These are phyloP conservation scores for Mrakiaceae sp. DNA, from an alignment of 1,284 basidiomycete genomes.

Conservation along the genomic window DNA sequence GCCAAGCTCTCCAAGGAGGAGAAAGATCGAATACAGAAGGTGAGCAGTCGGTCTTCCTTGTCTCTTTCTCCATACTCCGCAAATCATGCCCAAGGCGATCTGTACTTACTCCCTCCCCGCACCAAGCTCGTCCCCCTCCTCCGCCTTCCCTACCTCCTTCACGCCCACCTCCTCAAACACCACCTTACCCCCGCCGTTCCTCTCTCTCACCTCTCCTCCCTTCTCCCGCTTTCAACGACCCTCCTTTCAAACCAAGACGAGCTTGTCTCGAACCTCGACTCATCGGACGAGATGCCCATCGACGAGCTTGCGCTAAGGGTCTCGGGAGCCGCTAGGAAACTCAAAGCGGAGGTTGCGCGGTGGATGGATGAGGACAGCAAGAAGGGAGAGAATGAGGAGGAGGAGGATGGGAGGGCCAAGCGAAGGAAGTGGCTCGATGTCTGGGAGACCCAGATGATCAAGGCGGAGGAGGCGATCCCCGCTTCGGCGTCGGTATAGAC, in stretches of 20 bases:
- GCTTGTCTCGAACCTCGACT: constrained; percentile 8
- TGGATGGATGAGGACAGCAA: not conserved
- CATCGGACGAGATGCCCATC: not conserved
- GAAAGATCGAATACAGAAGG: constrained; percentile 1
- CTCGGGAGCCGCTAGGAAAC: not conserved
- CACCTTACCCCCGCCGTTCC: constrained; percentile 3
- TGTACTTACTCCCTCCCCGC: not conserved
- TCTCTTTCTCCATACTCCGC: not conserved
- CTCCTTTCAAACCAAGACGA: constrained; percentile 5
- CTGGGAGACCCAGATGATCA: not conserved
- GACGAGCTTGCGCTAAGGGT: not conserved
- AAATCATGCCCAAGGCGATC: not conserved
- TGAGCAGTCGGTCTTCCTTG: not conserved
- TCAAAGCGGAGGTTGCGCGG: not conserved
- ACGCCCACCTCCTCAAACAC: not conserved
- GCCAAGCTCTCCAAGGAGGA: not conserved
- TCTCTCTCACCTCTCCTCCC: not conserved
- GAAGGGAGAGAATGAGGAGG: not conserved
- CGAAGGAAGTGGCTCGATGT: not conserved
- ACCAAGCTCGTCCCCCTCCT: constrained; percentile 1
- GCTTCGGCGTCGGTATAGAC: not conserved
- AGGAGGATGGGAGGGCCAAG: not conserved
- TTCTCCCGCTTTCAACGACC: constrained; percentile 2
- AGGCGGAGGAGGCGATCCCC: not conserved
- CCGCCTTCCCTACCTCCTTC: not conserved